Conservation (phyloP, 2,329 filamentous ascomycete species). For the Aspergillus fischeri region DNA sequence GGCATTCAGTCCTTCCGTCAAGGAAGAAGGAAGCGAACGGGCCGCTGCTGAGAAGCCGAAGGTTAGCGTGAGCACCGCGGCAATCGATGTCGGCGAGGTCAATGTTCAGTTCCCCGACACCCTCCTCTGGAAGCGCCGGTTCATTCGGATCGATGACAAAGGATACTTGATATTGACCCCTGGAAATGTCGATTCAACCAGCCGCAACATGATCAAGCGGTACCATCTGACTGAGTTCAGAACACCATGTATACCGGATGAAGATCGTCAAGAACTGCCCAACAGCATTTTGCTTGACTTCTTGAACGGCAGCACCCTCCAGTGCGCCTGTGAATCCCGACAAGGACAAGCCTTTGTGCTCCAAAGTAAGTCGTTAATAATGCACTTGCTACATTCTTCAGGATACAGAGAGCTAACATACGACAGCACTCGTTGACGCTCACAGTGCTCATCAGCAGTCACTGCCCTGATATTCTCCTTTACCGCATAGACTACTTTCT, state of each 20-base stretch:
- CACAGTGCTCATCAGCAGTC: slow-evolving; percentile 32
- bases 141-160: slow-evolving; percentile 76
- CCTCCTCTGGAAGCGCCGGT: slow-evolving; percentile 91
- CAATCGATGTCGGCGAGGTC: slow-evolving; percentile 76
- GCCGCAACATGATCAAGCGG: slow-evolving; percentile 64
- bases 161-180: slow-evolving; percentile 79
- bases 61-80: slow-evolving; percentile 38
- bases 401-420: slow-evolving; percentile 7
- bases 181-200: slow-evolving; percentile 58
- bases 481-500: neutral
- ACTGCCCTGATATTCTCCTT: slow-evolving; percentile 8
- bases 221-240: slow-evolving; percentile 86
- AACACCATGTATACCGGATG: slow-evolving; percentile 74
- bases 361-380: slow-evolving; percentile 40
- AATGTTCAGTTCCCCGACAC: slow-evolving; percentile 98
- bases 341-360: slow-evolving; percentile 51
- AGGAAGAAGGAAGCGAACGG: slow-evolving; percentile 32
- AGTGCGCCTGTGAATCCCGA: slow-evolving; percentile 59
- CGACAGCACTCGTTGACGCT: slow-evolving; percentile 40
- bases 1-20: slow-evolving; percentile 33
- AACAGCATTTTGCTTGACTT: slow-evolving; percentile 71
- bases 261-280: slow-evolving; percentile 87
- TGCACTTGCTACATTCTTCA: neutral
- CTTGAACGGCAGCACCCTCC: slow-evolving; percentile 57
- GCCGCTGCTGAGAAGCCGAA: slow-evolving; percentile 23